These are phyloP conservation scores for Exutisphaerella laricina DNA, from an alignment of 2,329 filamentous ascomycete genomes.

Conservation along the genomic window DNA sequence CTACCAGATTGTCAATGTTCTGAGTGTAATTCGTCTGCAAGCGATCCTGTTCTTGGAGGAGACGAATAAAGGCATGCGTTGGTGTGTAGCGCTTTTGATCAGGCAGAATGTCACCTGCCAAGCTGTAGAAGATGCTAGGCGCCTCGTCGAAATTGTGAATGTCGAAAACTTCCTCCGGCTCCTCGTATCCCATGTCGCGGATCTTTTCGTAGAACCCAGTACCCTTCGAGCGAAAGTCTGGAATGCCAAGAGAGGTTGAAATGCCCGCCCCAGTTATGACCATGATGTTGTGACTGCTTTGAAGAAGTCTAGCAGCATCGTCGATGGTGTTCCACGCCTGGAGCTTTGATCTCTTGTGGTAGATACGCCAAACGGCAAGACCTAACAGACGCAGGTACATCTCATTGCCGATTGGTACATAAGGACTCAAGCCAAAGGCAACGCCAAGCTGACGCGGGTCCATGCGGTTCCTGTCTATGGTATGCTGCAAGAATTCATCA, in stretches of 20 bases:
- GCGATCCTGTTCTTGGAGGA: constrained; percentile 82
- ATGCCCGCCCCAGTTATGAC: constrained; percentile 95
- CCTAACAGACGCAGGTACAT: constrained; percentile 67
- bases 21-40: constrained; percentile 96
- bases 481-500: constrained; percentile 67
- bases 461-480: constrained; percentile 62
- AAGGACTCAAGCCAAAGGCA: constrained; percentile 74
- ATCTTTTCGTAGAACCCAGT: constrained; percentile 87
- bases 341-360: constrained; percentile 76
- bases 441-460: constrained; percentile 78
- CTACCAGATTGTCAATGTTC: constrained; percentile 89
- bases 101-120: constrained; percentile 86
- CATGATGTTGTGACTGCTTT: constrained; percentile 73
- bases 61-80: constrained; percentile 86
- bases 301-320: constrained; percentile 74
- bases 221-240: constrained; percentile 91
- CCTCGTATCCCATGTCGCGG: constrained; percentile 60
- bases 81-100: constrained; percentile 69
- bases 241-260: constrained; percentile 92
- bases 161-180: constrained; percentile 95
- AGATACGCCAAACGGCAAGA: constrained; percentile 71
- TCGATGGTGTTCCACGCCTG: constrained; percentile 75
- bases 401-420: constrained; percentile 57
- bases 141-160: constrained; percentile 81
- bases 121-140: constrained; percentile 81